phyloP scores from a whole-genome alignment of 1,284 basidiomycete species.

The Puccinia coronata region DNA sequence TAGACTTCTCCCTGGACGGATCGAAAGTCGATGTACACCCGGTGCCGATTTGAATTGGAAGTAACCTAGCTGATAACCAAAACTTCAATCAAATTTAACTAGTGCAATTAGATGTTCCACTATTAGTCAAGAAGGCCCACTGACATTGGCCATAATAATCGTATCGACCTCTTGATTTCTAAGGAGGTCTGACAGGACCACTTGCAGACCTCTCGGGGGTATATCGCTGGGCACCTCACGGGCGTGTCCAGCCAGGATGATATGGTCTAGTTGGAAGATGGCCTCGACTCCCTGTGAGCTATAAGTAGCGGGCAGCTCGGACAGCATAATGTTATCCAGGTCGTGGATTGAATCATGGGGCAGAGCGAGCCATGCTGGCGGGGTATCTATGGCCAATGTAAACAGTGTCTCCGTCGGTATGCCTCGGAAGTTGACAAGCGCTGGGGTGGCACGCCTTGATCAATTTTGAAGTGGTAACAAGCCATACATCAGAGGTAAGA shows the following conservation, averaged over 20 bases:
- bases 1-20: slow-evolving; percentile 75
- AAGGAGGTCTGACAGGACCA: slow-evolving; percentile 67
- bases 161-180: slow-evolving; percentile 55
- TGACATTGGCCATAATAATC: slow-evolving; percentile 76
- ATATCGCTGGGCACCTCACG: slow-evolving; percentile 68
- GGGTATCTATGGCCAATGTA: slow-evolving; percentile 86
- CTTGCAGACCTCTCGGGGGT: slow-evolving; percentile 79
- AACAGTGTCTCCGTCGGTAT: slow-evolving; percentile 71
- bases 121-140: neutral
- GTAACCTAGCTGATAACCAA: slow-evolving; percentile 70
- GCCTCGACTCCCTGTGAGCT: slow-evolving; percentile 69
- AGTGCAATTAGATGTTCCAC: neutral
- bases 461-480: neutral
- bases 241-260: slow-evolving; percentile 91
- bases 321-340: slow-evolving; percentile 90
- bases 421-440: slow-evolving; percentile 65
- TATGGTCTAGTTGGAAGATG: slow-evolving; percentile 81
- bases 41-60: slow-evolving; percentile 92
- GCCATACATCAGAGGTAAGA: slow-evolving; percentile 54
- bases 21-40: slow-evolving; percentile 78
- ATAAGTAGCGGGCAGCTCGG: slow-evolving; percentile 67
- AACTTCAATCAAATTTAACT: slow-evolving; percentile 13
- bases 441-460: slow-evolving; percentile 36
- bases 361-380: slow-evolving; percentile 85
- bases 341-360: slow-evolving; percentile 86